Evolutionary conservation across 306 rosid genomes (phyloP).

Genomic region (Rubus idaeus): DNA sequence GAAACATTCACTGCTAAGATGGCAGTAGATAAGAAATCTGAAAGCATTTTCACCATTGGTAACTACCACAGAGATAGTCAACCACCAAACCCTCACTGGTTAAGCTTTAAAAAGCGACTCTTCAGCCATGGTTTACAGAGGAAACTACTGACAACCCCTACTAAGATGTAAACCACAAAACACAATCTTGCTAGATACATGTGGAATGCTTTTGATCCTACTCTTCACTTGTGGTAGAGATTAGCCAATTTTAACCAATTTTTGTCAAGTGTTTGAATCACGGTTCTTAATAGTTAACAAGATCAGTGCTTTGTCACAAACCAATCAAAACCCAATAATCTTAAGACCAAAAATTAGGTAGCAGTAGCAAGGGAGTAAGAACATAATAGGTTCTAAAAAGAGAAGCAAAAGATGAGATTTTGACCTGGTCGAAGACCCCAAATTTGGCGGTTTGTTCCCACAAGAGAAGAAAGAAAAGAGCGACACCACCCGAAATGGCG

Average conservation of each 20-base stretch:
- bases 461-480: slow-evolving; percentile 48
- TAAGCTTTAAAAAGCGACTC: neutral
- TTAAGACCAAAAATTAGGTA: neutral
- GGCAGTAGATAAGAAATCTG: neutral
- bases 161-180: neutral
- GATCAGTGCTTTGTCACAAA: slow-evolving; percentile 7
- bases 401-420: neutral
- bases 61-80: neutral
- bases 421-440: slow-evolving; percentile 72
- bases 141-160: neutral
- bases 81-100: neutral
- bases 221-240: neutral
- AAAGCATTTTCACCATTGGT: neutral
- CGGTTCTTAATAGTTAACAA: neutral
- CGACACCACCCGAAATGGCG: slow-evolving; percentile 49
- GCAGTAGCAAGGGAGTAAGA: neutral
- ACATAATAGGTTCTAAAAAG: neutral
- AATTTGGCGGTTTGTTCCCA: slow-evolving; percentile 73
- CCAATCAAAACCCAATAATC: slow-evolving; percentile 12
- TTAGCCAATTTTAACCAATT: neutral
- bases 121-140: neutral
- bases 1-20: neutral
- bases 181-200: neutral
- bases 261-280: neutral
- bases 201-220: neutral